phyloP scores from a whole-genome alignment of 2,329 filamentous ascomycete genomes.

The Emmonsiellopsis sp. region DNA sequence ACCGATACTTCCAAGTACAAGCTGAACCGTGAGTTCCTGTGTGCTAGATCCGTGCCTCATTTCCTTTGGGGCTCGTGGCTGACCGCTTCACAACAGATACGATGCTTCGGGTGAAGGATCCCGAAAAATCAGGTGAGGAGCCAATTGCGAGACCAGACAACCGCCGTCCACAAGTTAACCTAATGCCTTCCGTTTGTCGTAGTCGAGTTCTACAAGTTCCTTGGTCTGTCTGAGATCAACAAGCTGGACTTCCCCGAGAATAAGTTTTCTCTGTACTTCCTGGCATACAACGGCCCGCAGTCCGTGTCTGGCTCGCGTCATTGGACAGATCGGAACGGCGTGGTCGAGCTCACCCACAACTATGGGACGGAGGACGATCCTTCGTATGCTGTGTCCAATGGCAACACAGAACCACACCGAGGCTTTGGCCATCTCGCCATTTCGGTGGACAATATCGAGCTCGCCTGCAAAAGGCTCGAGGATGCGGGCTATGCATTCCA shows the following conservation, averaged over 20 bases:
- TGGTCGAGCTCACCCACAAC: conserved; percentile 76
- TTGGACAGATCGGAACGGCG: conserved; percentile 74
- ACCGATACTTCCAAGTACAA: conserved; percentile 56
- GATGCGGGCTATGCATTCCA: conserved; percentile 88
- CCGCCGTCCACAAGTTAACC: neutral
- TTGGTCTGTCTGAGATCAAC: conserved; percentile 77
- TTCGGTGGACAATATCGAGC: conserved; percentile 73
- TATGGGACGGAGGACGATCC: conserved; percentile 84
- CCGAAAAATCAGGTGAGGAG: conserved; percentile 57
- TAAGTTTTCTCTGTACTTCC: conserved; percentile 93
- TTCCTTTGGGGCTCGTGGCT: conserved; percentile 1
- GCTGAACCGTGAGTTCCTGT: conserved; percentile 47
- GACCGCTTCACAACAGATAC: conserved; percentile 22
- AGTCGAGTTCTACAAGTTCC: conserved; percentile 89
- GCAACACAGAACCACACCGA: conserved; percentile 79
- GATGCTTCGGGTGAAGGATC: conserved; percentile 92
- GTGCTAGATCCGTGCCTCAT: conserved; percentile 13
- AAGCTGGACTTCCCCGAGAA: conserved; percentile 73
- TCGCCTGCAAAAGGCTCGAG: conserved; percentile 79
- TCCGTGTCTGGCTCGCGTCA: conserved; percentile 65
- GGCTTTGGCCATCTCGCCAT: conserved; percentile 84
- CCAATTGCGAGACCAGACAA: conserved; percentile 16
- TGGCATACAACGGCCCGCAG: conserved; percentile 71
- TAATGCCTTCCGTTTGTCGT: conserved; percentile 8
- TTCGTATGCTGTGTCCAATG: conserved; percentile 71